phyloP scores from a whole-genome alignment of 1,284 basidiomycete genomes.

The Marasmius sp. region DNA sequence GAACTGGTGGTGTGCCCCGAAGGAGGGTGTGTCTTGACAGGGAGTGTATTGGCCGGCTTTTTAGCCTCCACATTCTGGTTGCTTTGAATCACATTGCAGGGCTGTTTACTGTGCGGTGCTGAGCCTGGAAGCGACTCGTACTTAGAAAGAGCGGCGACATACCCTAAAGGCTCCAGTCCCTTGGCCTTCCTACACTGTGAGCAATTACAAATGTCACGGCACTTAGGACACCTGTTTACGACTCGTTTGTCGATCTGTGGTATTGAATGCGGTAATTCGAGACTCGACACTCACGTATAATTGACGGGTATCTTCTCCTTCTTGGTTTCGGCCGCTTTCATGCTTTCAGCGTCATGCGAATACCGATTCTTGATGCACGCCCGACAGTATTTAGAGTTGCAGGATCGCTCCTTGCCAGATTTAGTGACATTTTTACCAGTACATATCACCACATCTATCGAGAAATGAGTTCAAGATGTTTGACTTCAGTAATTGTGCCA shows the following conservation, averaged over 20 bases:
- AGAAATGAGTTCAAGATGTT: conserved; percentile 11
- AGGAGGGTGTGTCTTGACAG: neutral
- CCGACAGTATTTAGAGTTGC: conserved; percentile 60
- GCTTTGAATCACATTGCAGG: neutral
- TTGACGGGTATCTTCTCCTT: neutral
- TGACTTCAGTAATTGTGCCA: conserved; percentile 7
- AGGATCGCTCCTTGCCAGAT: conserved; percentile 37
- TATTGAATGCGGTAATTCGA: neutral
- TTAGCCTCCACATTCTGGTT: neutral
- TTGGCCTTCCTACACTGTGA: conserved; percentile 59
- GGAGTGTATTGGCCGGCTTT: neutral
- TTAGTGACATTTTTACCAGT: conserved; percentile 32
- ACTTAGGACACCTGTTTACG: conserved; percentile 61
- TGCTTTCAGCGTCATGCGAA: conserved; percentile 47
- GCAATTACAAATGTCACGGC: conserved; percentile 66
- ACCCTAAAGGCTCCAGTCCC: conserved; percentile 62
- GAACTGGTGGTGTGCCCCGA: neutral
- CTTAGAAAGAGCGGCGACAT: conserved; percentile 16
- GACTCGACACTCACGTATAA: neutral
- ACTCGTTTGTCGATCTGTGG: neutral
- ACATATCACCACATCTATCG: conserved; percentile 49
- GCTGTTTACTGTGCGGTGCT: neutral
- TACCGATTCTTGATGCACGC: conserved; percentile 68
- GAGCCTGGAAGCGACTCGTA: too few species aligned
- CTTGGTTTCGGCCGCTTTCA: conserved; percentile 32